Evolutionary conservation across 768 basidiomycete genomes (phyloP).

Genomic region (Lentinula edodes): DNA sequence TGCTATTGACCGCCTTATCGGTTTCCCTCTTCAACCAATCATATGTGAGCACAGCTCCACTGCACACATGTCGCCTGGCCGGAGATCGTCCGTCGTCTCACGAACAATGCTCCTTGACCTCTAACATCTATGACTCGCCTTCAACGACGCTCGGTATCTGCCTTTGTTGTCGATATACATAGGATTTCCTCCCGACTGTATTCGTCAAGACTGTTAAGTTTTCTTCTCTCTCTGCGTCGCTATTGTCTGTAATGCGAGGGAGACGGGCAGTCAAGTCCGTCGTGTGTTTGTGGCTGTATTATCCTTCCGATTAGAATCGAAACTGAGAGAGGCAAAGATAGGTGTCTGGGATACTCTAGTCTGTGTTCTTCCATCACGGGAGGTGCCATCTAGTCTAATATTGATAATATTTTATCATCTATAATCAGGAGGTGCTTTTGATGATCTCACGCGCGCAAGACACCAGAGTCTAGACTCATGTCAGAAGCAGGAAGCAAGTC

Average conservation of each 20-base stretch:
- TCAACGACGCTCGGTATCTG: too few species aligned
- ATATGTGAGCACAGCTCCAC: not conserved
- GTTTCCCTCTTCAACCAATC: not conserved
- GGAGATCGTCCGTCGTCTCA: not conserved
- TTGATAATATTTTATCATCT: not conserved
- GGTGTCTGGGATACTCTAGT: not conserved
- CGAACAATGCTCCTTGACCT: not conserved
- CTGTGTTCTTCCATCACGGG: constrained; percentile 2
- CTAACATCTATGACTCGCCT: not conserved
- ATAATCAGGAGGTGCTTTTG: not conserved
- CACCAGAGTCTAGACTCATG: not conserved
- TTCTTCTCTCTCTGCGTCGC: not conserved
- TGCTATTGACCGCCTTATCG: not conserved
- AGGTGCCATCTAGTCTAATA: not conserved
- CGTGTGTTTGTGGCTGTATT: not conserved
- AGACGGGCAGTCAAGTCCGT: not conserved
- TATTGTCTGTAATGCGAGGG: not conserved
- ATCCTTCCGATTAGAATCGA: not conserved
- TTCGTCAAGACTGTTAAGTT: not conserved
- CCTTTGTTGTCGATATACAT: not conserved
- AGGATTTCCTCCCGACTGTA: not conserved
- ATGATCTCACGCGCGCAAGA: not conserved
- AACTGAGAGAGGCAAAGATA: not conserved
- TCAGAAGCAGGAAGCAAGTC: not conserved
- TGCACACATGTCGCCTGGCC: not conserved